Percentiles rank a stretch among this genome's conserved stretches.
These are phyloP conservation scores for Kwoniella dendrophila DNA, from an alignment of 768 basidiomycete species.

Conservation along the genomic window DNA sequence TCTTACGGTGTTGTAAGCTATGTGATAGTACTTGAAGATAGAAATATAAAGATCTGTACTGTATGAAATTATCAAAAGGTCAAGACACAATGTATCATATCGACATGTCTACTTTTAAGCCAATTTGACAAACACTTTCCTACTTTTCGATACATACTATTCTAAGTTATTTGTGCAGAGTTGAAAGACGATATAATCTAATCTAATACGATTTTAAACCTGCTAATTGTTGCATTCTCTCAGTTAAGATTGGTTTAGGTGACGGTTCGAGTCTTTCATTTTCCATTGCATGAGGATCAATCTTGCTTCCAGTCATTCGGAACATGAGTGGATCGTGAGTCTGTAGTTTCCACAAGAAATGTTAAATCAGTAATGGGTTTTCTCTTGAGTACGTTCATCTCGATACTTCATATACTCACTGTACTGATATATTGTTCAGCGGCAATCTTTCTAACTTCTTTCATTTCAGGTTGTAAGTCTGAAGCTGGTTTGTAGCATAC, in stretches of 20 bases:
- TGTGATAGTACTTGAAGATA: background rate
- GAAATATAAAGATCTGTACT: too few species aligned
- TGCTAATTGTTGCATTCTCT: constrained; percentile 23
- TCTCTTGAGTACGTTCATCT: too few species aligned
- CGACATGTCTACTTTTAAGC: too few species aligned
- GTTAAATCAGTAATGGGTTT: too few species aligned
- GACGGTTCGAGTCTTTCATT: constrained; percentile 17
- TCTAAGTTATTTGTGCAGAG: too few species aligned
- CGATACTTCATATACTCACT: constrained; percentile 17
- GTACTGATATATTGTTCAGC: constrained; percentile 31
- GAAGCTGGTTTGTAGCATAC: constrained; percentile 53
- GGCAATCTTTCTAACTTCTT: constrained; percentile 31
- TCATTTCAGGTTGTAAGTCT: constrained; percentile 32
- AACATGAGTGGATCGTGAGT: constrained; percentile 43
- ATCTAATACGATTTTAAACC: constrained; percentile 20
- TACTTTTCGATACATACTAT: too few species aligned
- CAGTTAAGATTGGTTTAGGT: constrained; percentile 12
- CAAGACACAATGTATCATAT: too few species aligned
- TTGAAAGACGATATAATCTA: too few species aligned
- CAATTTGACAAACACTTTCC: too few species aligned
- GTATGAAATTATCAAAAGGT: too few species aligned
- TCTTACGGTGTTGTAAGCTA: too few species aligned
- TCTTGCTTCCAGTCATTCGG: constrained; percentile 25
- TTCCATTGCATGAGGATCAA: constrained; percentile 13
- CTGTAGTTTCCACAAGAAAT: too few species aligned